Conservation (phyloP, 495 filamentous ascomycete genomes). For the Aspergillus avenaceus region DNA sequence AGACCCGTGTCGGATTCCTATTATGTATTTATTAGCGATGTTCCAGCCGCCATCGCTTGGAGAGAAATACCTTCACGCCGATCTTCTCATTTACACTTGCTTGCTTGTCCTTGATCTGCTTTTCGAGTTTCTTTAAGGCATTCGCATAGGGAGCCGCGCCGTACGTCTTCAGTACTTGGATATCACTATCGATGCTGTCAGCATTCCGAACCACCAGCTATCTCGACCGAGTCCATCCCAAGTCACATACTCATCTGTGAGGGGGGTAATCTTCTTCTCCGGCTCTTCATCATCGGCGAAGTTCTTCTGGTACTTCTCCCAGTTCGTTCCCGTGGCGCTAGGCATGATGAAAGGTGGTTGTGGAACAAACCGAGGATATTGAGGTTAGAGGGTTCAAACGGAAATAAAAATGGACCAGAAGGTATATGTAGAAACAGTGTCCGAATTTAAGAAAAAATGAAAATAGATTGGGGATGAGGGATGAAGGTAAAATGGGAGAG, state of each 20-base stretch:
- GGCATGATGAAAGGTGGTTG: slow-evolving; percentile 58
- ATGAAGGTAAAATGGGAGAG: no score
- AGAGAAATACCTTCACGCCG: slow-evolving; percentile 59
- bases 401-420: no score
- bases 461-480: no score
- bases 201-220: slow-evolving; percentile 8
- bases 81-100: slow-evolving; percentile 98
- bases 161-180: slow-evolving; percentile 98
- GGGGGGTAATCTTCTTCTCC: slow-evolving; percentile 98
- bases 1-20: slow-evolving; percentile 98
- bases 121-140: slow-evolving; percentile 89
- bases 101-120: slow-evolving; percentile 97
- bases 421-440: background rate
- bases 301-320: slow-evolving; percentile 98
- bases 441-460: no score
- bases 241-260: slow-evolving; percentile 82
- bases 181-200: slow-evolving; percentile 67
- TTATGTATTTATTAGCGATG: slow-evolving; percentile 26
- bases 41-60: slow-evolving; percentile 1
- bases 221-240: slow-evolving; percentile 1
- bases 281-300: slow-evolving; percentile 94
- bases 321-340: slow-evolving; percentile 86
- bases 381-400: no score
- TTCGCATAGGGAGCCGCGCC: slow-evolving; percentile 94
- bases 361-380: slow-evolving; percentile 9